A percentile compares a stretch with the other conserved stretches of the same genome.
Conservation (phyloP, 805 yeast genomes). For the Metschnikowia matae region DNA sequence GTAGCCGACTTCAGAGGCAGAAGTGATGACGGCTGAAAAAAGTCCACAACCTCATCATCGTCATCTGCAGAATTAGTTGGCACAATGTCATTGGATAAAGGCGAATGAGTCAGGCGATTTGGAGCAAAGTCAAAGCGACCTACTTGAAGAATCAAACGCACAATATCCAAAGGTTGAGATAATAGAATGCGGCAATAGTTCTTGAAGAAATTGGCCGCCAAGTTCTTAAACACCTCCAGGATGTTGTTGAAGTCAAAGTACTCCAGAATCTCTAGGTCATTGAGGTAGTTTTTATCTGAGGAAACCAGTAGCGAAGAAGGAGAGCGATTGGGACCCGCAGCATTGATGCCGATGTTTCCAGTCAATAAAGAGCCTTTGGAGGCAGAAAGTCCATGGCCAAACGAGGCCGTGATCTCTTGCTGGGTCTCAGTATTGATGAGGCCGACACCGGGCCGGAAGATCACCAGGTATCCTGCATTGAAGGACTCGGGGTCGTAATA, state of each 20-base stretch:
- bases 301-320: constrained; percentile 3
- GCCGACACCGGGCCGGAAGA: constrained; percentile 59
- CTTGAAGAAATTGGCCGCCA: constrained; percentile 58
- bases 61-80: constrained; percentile 6
- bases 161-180: constrained; percentile 86
- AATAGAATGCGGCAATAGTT: constrained; percentile 66
- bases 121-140: constrained; percentile 49
- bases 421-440: constrained; percentile 46
- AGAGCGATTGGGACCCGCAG: constrained; percentile 1
- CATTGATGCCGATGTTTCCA: constrained; percentile 12
- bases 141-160: constrained; percentile 73
- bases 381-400: constrained; percentile 15
- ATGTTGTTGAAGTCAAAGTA: constrained; percentile 58
- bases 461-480: constrained; percentile 58
- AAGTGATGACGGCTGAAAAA: constrained; percentile 25
- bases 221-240: constrained; percentile 51
- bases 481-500: constrained; percentile 68
- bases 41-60: constrained; percentile 30
- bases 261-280: constrained; percentile 63
- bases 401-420: constrained; percentile 30
- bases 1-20: constrained; percentile 5
- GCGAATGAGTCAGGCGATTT: background rate
- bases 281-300: constrained; percentile 40
- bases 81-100: background rate
- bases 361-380: constrained; percentile 7